Conservation (phyloP, 2,329 filamentous ascomycete genomes). For the Colletotrichum orchidophilum region DNA sequence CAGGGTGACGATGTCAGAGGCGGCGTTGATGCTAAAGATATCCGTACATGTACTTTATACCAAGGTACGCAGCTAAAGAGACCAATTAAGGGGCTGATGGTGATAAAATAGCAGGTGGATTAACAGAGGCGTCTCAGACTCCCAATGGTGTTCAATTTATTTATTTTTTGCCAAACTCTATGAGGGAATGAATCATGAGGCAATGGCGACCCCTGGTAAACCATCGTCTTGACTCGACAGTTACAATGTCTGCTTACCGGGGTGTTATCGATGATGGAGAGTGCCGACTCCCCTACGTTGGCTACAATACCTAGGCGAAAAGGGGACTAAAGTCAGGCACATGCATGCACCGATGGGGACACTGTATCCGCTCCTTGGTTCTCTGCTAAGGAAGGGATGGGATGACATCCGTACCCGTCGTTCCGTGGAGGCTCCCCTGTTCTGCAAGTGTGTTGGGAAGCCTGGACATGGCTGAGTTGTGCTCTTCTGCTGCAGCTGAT, state of each 20-base stretch:
- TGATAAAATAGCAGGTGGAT: no score
- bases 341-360: conserved; percentile 27
- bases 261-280: conserved; percentile 5
- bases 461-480: not conserved
- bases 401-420: not conserved
- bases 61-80: not conserved
- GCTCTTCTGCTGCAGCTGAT: no score
- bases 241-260: not conserved
- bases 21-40: not conserved
- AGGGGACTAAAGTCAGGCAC: conserved; percentile 27
- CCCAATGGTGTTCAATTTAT: no score
- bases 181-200: not conserved
- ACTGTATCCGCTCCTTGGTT: conserved; percentile 5
- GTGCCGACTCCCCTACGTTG: not conserved
- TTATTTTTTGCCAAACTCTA: not conserved
- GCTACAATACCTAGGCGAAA: not conserved
- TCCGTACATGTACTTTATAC: not conserved
- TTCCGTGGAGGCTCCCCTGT: no score
- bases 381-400: not conserved
- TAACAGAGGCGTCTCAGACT: no score
- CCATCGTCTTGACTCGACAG: not conserved
- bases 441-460: not conserved
- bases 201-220: not conserved
- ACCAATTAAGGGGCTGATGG: not conserved
- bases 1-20: not conserved